These are phyloP conservation scores for Diatrype stigma DNA, from an alignment of 2,329 filamentous ascomycete species.

Conservation along the genomic window DNA sequence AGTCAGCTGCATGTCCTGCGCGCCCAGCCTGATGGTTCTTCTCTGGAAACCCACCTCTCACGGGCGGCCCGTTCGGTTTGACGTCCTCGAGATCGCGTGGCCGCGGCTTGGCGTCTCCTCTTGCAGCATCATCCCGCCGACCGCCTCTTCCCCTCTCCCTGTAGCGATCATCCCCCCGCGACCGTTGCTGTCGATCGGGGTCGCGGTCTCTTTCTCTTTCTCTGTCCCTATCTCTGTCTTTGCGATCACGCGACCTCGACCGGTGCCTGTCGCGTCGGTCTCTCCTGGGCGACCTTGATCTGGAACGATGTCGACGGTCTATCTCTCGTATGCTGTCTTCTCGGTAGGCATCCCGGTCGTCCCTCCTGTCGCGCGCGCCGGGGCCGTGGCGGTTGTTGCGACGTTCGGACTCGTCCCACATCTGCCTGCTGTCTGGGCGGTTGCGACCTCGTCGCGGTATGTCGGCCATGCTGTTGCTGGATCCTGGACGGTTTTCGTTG, in stretches of 20 bases:
- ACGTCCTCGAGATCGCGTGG: constrained; percentile 13
- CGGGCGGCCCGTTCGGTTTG: constrained; percentile 4
- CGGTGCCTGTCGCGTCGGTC: constrained; percentile 29
- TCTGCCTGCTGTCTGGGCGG: constrained; percentile 53
- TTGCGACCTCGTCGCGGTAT: constrained; percentile 39
- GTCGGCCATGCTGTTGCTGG: constrained; percentile 47
- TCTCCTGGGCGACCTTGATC: constrained; percentile 21
- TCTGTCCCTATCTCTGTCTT: constrained; percentile 31
- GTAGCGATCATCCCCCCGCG: constrained; percentile 27
- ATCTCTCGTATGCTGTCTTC: constrained; percentile 24
- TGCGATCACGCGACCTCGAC: constrained; percentile 31
- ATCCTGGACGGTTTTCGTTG: no score
- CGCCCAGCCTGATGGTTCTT: no score
- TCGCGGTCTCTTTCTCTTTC: no score
- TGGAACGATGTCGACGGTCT: constrained; percentile 20
- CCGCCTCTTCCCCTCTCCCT: constrained; percentile 28
- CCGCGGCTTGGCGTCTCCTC: constrained; percentile 10
- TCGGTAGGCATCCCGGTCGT: constrained; percentile 26
- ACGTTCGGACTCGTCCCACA: constrained; percentile 55
- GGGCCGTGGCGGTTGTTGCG: constrained; percentile 29
- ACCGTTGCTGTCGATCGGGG: constrained; percentile 31
- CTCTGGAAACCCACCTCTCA: constrained; percentile 13
- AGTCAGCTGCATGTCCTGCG: constrained; percentile 4
- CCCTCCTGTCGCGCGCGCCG: constrained; percentile 21
- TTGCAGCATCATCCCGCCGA: constrained; percentile 17